Evolutionary conservation across 2,329 filamentous ascomycete genomes (phyloP), one percentile per base, ranked within the genome.

Genomic region (Plenodomus lindquistii): DNA sequence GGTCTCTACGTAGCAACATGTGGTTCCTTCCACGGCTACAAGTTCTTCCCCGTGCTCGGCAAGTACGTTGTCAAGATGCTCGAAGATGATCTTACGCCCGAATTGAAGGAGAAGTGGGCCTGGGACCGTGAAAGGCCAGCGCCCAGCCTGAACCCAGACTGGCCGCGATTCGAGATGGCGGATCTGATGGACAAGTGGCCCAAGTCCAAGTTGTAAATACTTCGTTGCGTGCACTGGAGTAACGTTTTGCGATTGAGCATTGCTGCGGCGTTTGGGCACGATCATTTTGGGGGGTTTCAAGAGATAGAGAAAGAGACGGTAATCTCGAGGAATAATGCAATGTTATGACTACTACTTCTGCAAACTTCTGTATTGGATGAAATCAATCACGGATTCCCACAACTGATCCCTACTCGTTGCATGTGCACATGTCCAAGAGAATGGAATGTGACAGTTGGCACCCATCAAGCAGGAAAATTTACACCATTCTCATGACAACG

Each of bases 41-140:
- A 85, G 55, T 85, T 82, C 55, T 69, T 84, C 40, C 83, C 83
- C 0, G 79, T 79, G 2, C 73, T 85, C 37, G 82, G 83, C 10
- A 77, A 78, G 44, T 77, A 76, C 57, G 77, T 85, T 5, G 77
- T 79, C 0, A 75, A 83, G 57, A 74, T 77, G 35, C 57, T 83
- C 7, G 70, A 77, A 50, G 72, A 75, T 2, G 60, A 63, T 1
- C 47, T 68, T 6, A 65, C 75, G 38, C 37, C 62, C 55, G 43
- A 80, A 42, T 78, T 90, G 54, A 74, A 73, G 36, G 77, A 79
- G 44, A 90, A 88, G 79, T 90, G 84, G 77, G 77, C 76, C 24
- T 79, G 81, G 57, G 82, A 87, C 64, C 77, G 84, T 11, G 79
- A 83, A 60, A 71, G 81, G 18, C 82, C 83, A 2, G 79, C 84